Base-by-base conservation (phyloP, 2,329 filamentous ascomycete genomes). In the Botryotinia globosa region DNA sequence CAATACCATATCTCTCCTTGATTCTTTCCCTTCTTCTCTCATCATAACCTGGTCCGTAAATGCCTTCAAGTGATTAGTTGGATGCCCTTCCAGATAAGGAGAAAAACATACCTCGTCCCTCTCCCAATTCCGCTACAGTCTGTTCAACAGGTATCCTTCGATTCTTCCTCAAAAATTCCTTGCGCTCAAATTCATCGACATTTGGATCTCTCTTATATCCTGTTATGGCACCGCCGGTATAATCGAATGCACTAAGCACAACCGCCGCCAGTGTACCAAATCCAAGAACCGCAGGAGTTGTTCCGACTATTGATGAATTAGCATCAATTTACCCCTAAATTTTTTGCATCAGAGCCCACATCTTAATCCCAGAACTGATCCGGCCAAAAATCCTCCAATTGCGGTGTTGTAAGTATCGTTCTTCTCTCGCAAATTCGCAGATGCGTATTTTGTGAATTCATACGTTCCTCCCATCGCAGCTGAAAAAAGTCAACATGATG, bases 1-100 rank as follows among this genome's bases (percentile, higher is more conserved):
- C 90, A 76, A 92, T 87, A 72, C 90, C 90, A 79, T 93, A 93
- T 77, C 86, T 88, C 81, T 90, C 87, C 84, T 91, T 89, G 81
- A 93, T 85, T 78, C 89, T 85, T 81, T 91, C 85, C 75, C 86
- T 86, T 80, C 91, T 87, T 82, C 91, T 84, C 84, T 93, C 90
- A 71, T 87, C 88, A 77, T 91, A 93, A 42, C 90, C 90, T 32
- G 89, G 88, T 32, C 83, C 89, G 77, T 90, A 88, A 76, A 93
- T 89, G 69, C 90, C 91, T 92, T 76, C 44, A 37, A 45, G 51
- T 39, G 42, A 59, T 69, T 69, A 72, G 42, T 62, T 32, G 22
- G 20, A 32, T 20, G 14, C 10, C 39, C 44, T 71, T 68, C 51
- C 48, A 39, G 22, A 72, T 42, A 9, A 22, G 32, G 44, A 65